Percentiles rank a stretch among this genome's conserved stretches.
phyloP scores from a whole-genome alignment of 305 asterid species.

The Solanum hybrid region DNA sequence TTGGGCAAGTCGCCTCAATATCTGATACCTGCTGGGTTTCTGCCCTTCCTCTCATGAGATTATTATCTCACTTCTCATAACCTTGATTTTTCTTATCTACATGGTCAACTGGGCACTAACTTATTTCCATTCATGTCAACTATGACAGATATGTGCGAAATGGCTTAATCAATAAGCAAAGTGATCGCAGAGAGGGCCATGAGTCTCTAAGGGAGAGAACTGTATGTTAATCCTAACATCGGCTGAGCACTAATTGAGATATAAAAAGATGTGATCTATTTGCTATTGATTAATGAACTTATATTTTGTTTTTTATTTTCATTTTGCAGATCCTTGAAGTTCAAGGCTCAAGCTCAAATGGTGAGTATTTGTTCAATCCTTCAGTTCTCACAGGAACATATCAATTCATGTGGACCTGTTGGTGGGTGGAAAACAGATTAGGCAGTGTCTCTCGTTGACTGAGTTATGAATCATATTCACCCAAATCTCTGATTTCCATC shows the following conservation, averaged over 20 bases:
- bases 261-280: not conserved
- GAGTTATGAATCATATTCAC: not conserved
- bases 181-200: conserved; percentile 2
- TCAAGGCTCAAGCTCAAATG: conserved; percentile 32
- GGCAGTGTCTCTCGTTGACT: not conserved
- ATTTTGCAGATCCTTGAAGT: conserved; percentile 40
- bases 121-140: not conserved
- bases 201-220: conserved; percentile 5
- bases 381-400: conserved; percentile 9
- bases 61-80: not conserved
- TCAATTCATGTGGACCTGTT: not conserved
- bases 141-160: conserved; percentile 20
- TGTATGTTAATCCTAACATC: conserved; percentile 14
- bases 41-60: not conserved
- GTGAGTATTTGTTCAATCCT: conserved; percentile 38
- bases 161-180: conserved; percentile 6
- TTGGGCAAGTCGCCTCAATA: not conserved
- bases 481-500: not conserved
- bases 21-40: not conserved
- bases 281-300: not conserved
- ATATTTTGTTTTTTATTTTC: not conserved
- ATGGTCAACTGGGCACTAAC: conserved; percentile 1
- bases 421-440: not conserved
- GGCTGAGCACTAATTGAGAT: not conserved
- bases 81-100: not conserved